A percentile compares a stretch with the other conserved stretches of the same genome.
phyloP scores from a whole-genome alignment of 108 stramenopile genomes.

The Bacterosira constricta region DNA sequence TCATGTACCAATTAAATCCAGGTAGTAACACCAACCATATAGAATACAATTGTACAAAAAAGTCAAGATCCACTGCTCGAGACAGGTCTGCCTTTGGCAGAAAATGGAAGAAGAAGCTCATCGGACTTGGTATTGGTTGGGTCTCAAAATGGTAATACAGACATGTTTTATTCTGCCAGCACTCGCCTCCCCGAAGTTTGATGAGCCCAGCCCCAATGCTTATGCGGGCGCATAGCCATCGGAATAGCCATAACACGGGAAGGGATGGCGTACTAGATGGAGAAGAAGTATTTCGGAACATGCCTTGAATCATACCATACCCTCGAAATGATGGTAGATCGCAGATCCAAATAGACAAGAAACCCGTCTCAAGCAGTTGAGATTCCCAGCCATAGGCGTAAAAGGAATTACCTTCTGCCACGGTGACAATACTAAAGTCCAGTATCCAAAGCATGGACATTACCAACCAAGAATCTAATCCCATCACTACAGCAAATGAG shows the following conservation, averaged over 20 bases:
- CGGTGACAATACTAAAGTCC: constrained; percentile 73
- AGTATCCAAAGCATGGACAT: constrained; percentile 63
- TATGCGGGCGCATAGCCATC: constrained; percentile 84
- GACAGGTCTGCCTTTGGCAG: constrained; percentile 48
- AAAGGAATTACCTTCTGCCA: constrained; percentile 62
- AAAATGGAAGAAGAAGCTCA: constrained; percentile 72
- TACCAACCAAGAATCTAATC: constrained; percentile 54
- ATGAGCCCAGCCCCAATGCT: constrained; percentile 85
- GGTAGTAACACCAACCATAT: constrained; percentile 72
- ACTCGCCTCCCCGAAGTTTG: constrained; percentile 79
- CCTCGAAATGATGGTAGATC: constrained; percentile 39
- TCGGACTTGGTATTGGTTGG: constrained; percentile 79
- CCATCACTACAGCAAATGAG: constrained; percentile 41
- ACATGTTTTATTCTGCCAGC: constrained; percentile 79
- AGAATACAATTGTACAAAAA: constrained; percentile 77
- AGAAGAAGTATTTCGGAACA: constrained; percentile 2
- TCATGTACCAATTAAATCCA: constrained; percentile 13
- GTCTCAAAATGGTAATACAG: constrained; percentile 85
- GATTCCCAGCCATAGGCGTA: constrained; percentile 88
- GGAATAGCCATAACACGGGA: constrained; percentile 69
- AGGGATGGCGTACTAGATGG: constrained; percentile 42
- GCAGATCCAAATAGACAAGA: constrained; percentile 79
- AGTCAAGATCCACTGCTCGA: constrained; percentile 66
- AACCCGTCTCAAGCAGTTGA: constrained; percentile 82
- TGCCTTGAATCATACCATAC: background rate